A percentile compares a stretch with the other conserved stretches of the same genome.
phyloP scores from a whole-genome alignment of 768 basidiomycete species.

The Termitomyces sp. region DNA sequence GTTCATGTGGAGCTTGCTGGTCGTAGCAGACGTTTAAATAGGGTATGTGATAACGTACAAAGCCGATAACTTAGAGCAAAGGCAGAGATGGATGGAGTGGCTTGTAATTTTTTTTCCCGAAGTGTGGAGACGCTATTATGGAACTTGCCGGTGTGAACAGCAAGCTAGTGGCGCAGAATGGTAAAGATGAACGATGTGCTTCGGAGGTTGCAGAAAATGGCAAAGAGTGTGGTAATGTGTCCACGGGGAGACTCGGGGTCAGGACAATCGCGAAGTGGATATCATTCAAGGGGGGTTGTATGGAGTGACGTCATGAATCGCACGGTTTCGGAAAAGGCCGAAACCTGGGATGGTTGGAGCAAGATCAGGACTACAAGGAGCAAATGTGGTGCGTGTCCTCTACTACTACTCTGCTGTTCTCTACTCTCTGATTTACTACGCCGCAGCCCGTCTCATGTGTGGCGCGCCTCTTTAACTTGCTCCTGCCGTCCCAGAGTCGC shows the following conservation, averaged over 20 bases:
- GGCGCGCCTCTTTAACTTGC: background rate
- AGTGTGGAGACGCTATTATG: too few relatives aligned
- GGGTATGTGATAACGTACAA: too few relatives aligned
- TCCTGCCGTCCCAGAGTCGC: background rate
- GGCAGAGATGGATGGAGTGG: background rate
- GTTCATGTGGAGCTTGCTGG: constrained; percentile 90
- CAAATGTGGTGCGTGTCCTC: background rate
- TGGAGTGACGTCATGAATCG: constrained; percentile 28
- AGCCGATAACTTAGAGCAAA: constrained; percentile 3
- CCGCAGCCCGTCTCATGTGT: background rate
- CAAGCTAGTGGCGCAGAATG: constrained; percentile 3
- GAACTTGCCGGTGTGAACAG: background rate
- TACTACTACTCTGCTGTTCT: background rate
- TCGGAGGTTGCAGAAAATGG: background rate
- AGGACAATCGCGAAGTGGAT: background rate
- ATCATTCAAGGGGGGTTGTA: background rate
- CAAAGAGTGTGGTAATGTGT: background rate
- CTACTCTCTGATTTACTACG: background rate
- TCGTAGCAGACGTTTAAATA: constrained; percentile 40
- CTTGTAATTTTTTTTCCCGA: background rate
- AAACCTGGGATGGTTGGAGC: constrained; percentile 3
- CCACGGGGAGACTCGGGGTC: background rate
- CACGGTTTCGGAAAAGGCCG: constrained; percentile 20
- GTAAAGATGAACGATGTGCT: background rate
- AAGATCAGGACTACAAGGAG: background rate